Percentiles rank a stretch among this genome's conserved stretches.
These are phyloP conservation scores for Phaeoacremonium minimum DNA, from an alignment of 2,329 filamentous ascomycete genomes.

Conservation along the genomic window DNA sequence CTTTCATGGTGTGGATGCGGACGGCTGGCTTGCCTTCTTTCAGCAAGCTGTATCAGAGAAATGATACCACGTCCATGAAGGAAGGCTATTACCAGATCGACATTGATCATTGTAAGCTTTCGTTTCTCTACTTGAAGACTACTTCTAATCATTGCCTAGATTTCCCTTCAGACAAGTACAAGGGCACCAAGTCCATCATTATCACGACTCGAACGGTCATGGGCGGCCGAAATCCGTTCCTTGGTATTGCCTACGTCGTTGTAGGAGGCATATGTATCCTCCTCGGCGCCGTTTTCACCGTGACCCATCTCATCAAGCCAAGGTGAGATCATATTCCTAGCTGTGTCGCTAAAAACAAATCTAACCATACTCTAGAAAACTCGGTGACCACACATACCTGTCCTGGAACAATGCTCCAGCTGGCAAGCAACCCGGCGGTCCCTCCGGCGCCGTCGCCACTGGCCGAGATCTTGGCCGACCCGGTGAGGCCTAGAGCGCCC, in stretches of 20 bases:
- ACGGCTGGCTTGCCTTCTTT: constrained; percentile 91
- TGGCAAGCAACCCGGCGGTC: constrained; percentile 32
- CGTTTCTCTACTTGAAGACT: constrained; percentile 1
- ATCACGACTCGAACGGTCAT: constrained; percentile 89
- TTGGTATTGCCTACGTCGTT: constrained; percentile 93
- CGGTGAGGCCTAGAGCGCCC: constrained; percentile 10
- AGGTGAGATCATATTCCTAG: constrained; percentile 45
- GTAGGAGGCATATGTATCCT: constrained; percentile 91
- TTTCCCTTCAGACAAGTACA: constrained; percentile 74
- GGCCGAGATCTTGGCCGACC: constrained; percentile 49
- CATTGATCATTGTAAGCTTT: constrained; percentile 70
- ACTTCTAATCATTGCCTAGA: constrained; percentile 42
- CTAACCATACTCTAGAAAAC: constrained; percentile 60
- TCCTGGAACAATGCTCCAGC: constrained; percentile 76
- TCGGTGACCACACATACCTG: constrained; percentile 95
- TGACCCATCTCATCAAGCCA: constrained; percentile 86
- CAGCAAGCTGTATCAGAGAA: constrained; percentile 86
- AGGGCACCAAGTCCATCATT: constrained; percentile 84
- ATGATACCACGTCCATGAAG: constrained; percentile 65
- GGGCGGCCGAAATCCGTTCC: constrained; percentile 91
- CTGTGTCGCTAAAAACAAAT: too few relatives aligned
- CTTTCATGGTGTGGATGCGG: constrained; percentile 98
- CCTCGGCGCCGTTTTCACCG: constrained; percentile 81
- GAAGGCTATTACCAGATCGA: constrained; percentile 71
- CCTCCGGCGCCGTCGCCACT: constrained; percentile 39